Percentiles rank a stretch among this genome's conserved stretches.
Evolutionary conservation across 371 early-diverging fungal genomes (phyloP).

Genomic region (Lichtheimia hyalospora): DNA sequence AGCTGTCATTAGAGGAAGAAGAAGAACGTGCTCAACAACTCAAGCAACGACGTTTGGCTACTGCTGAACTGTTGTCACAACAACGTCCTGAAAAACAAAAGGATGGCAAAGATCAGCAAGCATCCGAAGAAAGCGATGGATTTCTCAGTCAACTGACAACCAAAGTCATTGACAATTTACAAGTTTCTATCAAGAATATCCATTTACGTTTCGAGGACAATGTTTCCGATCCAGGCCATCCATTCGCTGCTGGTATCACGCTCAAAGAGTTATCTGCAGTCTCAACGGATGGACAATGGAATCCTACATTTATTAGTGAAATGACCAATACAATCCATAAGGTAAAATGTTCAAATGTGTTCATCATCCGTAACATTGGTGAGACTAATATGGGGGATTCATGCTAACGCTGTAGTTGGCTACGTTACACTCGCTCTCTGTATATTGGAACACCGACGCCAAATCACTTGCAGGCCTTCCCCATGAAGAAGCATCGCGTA

Average conservation of each 20-base stretch:
- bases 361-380: background rate
- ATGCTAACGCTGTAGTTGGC: constrained; percentile 41
- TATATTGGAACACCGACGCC: constrained; percentile 80
- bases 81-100: constrained; percentile 27
- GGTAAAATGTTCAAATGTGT: constrained; percentile 16
- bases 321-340: constrained; percentile 71
- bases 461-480: constrained; percentile 46
- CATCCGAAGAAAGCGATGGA: constrained; percentile 58
- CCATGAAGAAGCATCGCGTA: constrained; percentile 32
- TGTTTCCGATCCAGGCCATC: constrained; percentile 60
- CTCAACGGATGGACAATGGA: constrained; percentile 80
- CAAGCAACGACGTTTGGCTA: constrained; percentile 82
- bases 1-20: constrained; percentile 69
- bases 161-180: constrained; percentile 86
- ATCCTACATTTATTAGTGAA: constrained; percentile 67
- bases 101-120: constrained; percentile 53
- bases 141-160: constrained; percentile 71
- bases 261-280: constrained; percentile 78
- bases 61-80: constrained; percentile 70
- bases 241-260: constrained; percentile 79
- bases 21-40: constrained; percentile 77
- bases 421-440: constrained; percentile 66
- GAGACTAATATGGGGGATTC: background rate
- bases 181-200: constrained; percentile 84
- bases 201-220: constrained; percentile 86